Evolutionary conservation across 768 basidiomycete species (phyloP).

Genomic region (Asterophora parasitica): DNA sequence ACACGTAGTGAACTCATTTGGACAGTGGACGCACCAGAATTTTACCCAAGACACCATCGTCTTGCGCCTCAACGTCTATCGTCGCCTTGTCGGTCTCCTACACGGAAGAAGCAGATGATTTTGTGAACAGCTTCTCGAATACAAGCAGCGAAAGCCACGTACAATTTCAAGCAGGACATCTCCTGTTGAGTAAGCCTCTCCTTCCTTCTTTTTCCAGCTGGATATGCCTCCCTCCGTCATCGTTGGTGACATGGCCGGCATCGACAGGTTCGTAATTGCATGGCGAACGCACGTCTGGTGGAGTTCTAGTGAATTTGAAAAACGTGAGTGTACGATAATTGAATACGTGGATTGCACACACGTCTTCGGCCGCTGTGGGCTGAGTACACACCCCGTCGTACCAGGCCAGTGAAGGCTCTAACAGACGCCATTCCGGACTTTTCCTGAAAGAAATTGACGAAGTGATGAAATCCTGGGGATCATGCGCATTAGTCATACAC

Average conservation of each 20-base stretch:
- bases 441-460: conserved; percentile 1
- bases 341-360: not conserved
- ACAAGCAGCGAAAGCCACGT: conserved; percentile 23
- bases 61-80: conserved; percentile 98
- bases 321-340: not conserved
- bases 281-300: conserved; percentile 46
- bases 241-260: conserved; percentile 98
- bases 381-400: conserved; percentile 8
- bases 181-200: conserved; percentile 73
- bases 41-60: conserved; percentile 92
- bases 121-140: not conserved
- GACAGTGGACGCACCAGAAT: conserved; percentile 62
- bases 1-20: not conserved
- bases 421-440: conserved; percentile 20
- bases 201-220: conserved; percentile 85
- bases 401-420: conserved; percentile 9
- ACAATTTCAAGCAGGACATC: conserved; percentile 91
- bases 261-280: conserved; percentile 72
- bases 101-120: conserved; percentile 2
- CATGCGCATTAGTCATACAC: conserved; percentile 16
- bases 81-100: conserved; percentile 95
- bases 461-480: not conserved
- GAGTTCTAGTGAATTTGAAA: conserved; percentile 35
- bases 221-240: conserved; percentile 95
- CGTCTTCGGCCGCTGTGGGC: conserved; percentile 9